phyloP scores from a whole-genome alignment of 306 rosid species.

The Dryas alaskensis region DNA sequence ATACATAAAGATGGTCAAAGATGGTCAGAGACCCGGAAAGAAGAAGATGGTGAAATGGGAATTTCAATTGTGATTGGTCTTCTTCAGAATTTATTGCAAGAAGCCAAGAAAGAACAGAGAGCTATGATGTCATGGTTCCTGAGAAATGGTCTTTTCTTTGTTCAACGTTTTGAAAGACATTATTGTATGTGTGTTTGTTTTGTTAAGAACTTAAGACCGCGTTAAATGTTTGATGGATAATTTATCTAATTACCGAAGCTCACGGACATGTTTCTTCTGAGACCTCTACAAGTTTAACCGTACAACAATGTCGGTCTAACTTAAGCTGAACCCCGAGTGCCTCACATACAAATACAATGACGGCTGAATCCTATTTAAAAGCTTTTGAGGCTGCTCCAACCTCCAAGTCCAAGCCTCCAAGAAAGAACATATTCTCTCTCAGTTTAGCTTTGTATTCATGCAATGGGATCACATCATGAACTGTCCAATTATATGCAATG shows the following conservation, averaged over 20 bases:
- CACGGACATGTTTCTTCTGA: background rate
- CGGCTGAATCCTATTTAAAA: too few species aligned
- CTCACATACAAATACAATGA: background rate
- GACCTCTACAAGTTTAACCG: background rate
- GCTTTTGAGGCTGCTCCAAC: too few species aligned
- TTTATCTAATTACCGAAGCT: background rate
- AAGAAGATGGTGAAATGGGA: constrained; percentile 10
- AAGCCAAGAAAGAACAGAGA: background rate
- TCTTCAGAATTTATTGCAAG: background rate
- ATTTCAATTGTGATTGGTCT: background rate
- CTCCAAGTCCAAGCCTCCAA: too few species aligned
- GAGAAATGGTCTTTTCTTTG: background rate
- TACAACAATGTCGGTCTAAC: background rate
- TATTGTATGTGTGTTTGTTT: background rate
- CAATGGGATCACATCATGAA: too few species aligned
- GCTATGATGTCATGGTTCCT: background rate
- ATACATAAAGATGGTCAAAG: background rate
- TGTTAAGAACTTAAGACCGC: background rate
- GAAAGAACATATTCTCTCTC: too few species aligned
- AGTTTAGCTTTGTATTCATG: too few species aligned
- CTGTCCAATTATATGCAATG: too few species aligned
- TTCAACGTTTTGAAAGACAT: background rate
- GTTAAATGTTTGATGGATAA: constrained; percentile 6
- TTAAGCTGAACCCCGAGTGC: background rate
- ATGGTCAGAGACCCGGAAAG: constrained; percentile 17